Percentiles rank a stretch among this genome's conserved stretches.
These are phyloP conservation scores for Labyrinthula sp. DNA, from an alignment of 352 stramenopile species.

Conservation along the genomic window DNA sequence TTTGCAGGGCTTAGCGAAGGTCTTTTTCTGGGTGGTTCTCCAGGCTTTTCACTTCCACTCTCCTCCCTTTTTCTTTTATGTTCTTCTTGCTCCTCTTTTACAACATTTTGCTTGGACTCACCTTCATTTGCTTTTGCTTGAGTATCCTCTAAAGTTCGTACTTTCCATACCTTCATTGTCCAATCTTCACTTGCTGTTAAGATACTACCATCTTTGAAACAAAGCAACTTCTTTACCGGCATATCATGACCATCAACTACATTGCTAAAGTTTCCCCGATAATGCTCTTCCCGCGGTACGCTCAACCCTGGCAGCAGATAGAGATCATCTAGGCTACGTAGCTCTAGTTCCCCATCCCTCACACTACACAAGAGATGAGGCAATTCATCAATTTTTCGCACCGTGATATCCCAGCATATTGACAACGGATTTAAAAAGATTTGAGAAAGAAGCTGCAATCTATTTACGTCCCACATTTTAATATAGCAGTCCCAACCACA, in stretches of 20 bases:
- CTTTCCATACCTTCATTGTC: conserved; percentile 26
- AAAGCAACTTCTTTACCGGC: too few relatives aligned
- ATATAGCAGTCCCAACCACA: conserved; percentile 26
- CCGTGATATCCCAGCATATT: conserved; percentile 11
- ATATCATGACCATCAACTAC: too few relatives aligned
- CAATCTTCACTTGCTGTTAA: conserved; percentile 22
- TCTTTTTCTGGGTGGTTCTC: too few relatives aligned
- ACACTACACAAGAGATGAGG: conserved; percentile 16
- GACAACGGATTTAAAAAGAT: conserved; percentile 13
- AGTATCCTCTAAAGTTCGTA: too few relatives aligned
- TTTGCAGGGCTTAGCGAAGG: too few relatives aligned
- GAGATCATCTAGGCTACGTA: conserved; percentile 15
- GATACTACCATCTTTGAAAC: conserved; percentile 19
- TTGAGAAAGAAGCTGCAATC: conserved; percentile 8
- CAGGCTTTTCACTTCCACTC: too few relatives aligned
- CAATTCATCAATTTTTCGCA: conserved; percentile 9
- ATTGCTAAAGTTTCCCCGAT: too few relatives aligned
- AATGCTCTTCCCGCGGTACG: conserved; percentile 2
- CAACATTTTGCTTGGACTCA: too few relatives aligned
- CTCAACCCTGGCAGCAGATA: conserved; percentile 7
- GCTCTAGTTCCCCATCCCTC: conserved; percentile 22
- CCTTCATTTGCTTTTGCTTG: too few relatives aligned
- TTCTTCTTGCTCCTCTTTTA: too few relatives aligned
- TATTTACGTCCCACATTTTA: conserved; percentile 23
- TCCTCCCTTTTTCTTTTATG: too few relatives aligned